phyloP scores from a whole-genome alignment of 2,329 filamentous ascomycete genomes.

The Colletotrichum limetticola region DNA sequence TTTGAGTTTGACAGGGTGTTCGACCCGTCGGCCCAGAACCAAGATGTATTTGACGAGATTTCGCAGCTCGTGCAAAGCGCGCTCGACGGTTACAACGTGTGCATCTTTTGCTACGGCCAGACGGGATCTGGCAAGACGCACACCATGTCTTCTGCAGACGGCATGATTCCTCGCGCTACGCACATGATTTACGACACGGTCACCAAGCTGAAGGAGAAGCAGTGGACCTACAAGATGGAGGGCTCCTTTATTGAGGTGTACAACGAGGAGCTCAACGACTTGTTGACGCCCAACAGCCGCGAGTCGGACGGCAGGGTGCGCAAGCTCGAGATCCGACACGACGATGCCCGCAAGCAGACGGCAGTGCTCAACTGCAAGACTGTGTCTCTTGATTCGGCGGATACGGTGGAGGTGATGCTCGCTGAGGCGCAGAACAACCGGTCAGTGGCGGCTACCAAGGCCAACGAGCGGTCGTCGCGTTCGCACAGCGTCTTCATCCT shows the following conservation, averaged over 20 bases:
- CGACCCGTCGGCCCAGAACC: constrained; percentile 78
- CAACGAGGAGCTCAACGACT: constrained; percentile 95
- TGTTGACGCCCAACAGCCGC: constrained; percentile 70
- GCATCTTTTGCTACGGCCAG: constrained; percentile 98
- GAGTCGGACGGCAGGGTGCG: constrained; percentile 78
- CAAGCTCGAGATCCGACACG: constrained; percentile 91
- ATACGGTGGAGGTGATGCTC: constrained; percentile 83
- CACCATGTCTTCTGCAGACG: constrained; percentile 91
- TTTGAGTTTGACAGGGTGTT: constrained; percentile 97
- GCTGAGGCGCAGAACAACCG: constrained; percentile 85
- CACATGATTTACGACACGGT: constrained; percentile 94
- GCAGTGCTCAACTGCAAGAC: constrained; percentile 83
- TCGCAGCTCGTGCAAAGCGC: constrained; percentile 97
- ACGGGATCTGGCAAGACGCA: constrained; percentile 97
- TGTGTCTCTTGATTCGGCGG: constrained; percentile 80
- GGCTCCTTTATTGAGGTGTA: constrained; percentile 98
- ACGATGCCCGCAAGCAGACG: constrained; percentile 83
- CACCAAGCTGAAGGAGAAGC: constrained; percentile 84
- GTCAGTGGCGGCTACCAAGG: constrained; percentile 95
- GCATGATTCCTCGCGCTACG: constrained; percentile 95
- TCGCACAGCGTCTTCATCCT: constrained; percentile 98
- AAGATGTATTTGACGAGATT: constrained; percentile 94
- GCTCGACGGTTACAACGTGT: constrained; percentile 97
- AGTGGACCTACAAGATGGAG: constrained; percentile 94
- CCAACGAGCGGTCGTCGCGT: constrained; percentile 93